Conservation (phyloP, 2,329 filamentous ascomycete genomes). For the Talaromyces sp. region DNA sequence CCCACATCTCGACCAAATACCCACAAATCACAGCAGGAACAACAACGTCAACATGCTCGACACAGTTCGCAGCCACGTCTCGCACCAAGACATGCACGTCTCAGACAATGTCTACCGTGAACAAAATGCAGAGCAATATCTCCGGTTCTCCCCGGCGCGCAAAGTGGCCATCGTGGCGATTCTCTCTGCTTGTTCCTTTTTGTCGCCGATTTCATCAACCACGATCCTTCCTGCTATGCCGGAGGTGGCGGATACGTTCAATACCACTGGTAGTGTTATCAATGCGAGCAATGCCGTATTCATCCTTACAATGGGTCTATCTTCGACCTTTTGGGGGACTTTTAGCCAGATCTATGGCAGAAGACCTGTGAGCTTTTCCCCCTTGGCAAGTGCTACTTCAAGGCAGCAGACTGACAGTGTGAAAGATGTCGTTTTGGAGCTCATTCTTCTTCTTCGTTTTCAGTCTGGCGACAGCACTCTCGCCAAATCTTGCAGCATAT, state of each 20-base stretch:
- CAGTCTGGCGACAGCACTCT: conserved; percentile 67
- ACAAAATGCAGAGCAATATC: conserved; percentile 56
- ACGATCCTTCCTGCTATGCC: conserved; percentile 69
- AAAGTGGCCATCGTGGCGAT: conserved; percentile 67
- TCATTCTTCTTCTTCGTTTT: conserved; percentile 63
- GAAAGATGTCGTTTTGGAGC: conserved; percentile 56
- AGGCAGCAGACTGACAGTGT: background rate
- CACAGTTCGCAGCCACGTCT: conserved; percentile 31
- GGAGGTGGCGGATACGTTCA: conserved; percentile 64
- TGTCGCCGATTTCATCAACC: conserved; percentile 71
- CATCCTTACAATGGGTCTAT: conserved; percentile 68
- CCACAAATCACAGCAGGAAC: conserved; percentile 12
- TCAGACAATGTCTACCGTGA: conserved; percentile 36
- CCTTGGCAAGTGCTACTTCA: background rate
- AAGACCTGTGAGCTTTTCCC: conserved; percentile 47
- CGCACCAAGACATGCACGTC: conserved; percentile 31
- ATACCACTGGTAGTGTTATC: conserved; percentile 65
- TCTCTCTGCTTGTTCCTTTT: conserved; percentile 69
- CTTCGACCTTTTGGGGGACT: conserved; percentile 68
- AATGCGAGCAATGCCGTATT: conserved; percentile 74
- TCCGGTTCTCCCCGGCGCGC: conserved; percentile 56
- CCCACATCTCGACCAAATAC: conserved; percentile 5
- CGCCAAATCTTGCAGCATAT: conserved; percentile 67
- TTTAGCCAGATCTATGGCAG: conserved; percentile 63
- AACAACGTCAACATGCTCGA: conserved; percentile 27